These are phyloP conservation scores for Fraxinus excelsior DNA, from an alignment of 257 asterid genomes.

Conservation along the genomic window DNA sequence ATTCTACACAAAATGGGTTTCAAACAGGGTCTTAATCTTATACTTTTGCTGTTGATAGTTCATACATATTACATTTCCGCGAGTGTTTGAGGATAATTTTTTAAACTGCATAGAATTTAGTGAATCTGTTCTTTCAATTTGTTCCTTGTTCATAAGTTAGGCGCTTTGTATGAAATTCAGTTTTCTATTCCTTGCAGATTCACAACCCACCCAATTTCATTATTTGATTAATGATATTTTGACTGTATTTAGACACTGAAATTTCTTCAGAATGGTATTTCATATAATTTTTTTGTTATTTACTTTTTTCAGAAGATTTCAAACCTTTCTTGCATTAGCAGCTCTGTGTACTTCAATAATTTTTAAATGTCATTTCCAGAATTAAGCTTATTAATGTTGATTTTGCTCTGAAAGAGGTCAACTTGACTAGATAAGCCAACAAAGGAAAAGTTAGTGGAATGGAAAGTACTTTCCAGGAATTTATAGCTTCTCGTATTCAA, in stretches of 20 bases:
- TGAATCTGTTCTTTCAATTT: neutral
- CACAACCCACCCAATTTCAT: neutral
- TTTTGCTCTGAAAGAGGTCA: neutral
- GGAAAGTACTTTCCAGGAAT: neutral
- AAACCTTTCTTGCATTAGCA: neutral
- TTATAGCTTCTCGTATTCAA: neutral
- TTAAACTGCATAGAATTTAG: no score
- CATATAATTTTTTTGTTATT: neutral
- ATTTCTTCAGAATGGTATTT: neutral
- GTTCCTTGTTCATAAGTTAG: neutral
- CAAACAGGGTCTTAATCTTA: no score
- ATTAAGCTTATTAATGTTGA: neutral
- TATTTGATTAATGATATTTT: neutral
- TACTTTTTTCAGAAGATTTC: neutral
- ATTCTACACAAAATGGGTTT: no score
- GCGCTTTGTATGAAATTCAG: neutral
- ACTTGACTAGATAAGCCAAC: slow-evolving; percentile 1
- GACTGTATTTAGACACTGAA: neutral
- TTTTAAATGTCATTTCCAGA: neutral
- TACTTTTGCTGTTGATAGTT: no score
- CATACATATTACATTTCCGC: no score
- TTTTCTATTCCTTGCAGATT: neutral
- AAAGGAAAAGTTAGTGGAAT: neutral
- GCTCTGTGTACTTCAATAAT: neutral
- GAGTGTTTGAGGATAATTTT: no score